phyloP scores from a whole-genome alignment of 495 filamentous ascomycete genomes.

The Penicillium soppii region DNA sequence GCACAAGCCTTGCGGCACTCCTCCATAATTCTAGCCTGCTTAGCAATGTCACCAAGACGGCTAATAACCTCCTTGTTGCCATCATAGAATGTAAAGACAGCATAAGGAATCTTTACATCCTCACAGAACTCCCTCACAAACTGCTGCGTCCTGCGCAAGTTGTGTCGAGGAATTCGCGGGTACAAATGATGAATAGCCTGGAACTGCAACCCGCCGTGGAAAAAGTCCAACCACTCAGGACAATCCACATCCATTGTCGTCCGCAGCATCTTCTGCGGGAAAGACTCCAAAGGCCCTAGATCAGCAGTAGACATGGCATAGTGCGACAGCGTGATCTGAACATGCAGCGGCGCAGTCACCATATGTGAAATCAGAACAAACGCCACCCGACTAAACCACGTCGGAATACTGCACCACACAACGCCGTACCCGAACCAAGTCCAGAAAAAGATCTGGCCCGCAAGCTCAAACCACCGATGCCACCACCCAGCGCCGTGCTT shows the following conservation, averaged over 20 bases:
- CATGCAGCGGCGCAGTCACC: slow-evolving; percentile 82
- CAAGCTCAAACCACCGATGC: slow-evolving; percentile 83
- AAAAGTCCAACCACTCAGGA: slow-evolving; percentile 82
- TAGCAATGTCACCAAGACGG: slow-evolving; percentile 71
- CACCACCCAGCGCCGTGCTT: slow-evolving; percentile 81
- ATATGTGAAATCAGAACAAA: slow-evolving; percentile 87
- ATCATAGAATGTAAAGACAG: slow-evolving; percentile 81
- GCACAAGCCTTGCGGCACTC: slow-evolving; percentile 66
- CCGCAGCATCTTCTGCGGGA: slow-evolving; percentile 86
- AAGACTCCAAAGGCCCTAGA: slow-evolving; percentile 75
- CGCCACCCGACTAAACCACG: slow-evolving; percentile 63
- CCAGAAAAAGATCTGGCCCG: slow-evolving; percentile 87
- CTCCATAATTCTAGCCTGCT: slow-evolving; percentile 75
- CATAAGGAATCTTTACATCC: slow-evolving; percentile 83
- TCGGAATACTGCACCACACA: slow-evolving; percentile 67
- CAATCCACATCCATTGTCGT: slow-evolving; percentile 96
- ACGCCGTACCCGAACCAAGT: slow-evolving; percentile 88
- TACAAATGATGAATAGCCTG: slow-evolving; percentile 88
- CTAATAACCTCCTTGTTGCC: slow-evolving; percentile 84
- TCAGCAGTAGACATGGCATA: slow-evolving; percentile 96
- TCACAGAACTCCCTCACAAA: slow-evolving; percentile 82
- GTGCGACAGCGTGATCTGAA: slow-evolving; percentile 95
- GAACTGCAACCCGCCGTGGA: slow-evolving; percentile 89
- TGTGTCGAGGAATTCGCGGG: slow-evolving; percentile 82
- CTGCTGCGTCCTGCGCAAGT: slow-evolving; percentile 74